Percentiles rank a stretch among this genome's conserved stretches.
Conservation (phyloP, 1,139 yeast species). For the Hyphopichia burtonii region DNA sequence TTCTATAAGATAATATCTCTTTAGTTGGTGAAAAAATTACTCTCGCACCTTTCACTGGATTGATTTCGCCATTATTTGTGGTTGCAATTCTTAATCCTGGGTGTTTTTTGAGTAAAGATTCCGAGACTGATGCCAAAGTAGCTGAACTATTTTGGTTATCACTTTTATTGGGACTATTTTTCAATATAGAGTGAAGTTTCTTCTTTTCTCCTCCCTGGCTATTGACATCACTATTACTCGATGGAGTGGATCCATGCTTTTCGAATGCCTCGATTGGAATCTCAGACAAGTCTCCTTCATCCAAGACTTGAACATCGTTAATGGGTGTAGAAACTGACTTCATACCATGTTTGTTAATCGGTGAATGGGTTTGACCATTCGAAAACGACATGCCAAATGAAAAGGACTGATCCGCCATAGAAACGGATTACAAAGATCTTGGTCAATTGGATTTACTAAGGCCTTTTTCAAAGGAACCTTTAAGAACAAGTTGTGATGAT, state of each 20-base stretch:
- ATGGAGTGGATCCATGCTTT: constrained; percentile 5
- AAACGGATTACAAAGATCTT: neutral
- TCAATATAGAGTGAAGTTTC: constrained; percentile 8
- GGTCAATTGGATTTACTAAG: neutral
- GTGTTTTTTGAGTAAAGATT: constrained; percentile 22
- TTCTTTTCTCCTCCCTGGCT: constrained; percentile 1
- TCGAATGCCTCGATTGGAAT: constrained; percentile 7
- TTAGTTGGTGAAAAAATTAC: constrained; percentile 44
- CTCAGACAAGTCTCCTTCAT: neutral
- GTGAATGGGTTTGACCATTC: constrained; percentile 2
- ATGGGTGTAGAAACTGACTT: constrained; percentile 14
- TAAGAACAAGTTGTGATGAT: neutral
- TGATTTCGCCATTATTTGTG: constrained; percentile 25
- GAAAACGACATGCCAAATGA: constrained; percentile 9
- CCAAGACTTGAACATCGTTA: neutral
- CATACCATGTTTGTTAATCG: constrained; percentile 12
- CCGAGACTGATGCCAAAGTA: constrained; percentile 7
- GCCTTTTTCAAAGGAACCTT: neutral
- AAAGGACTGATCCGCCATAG: constrained; percentile 7
- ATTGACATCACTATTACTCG: neutral
- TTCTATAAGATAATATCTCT: constrained; percentile 19
- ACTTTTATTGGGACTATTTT: constrained; percentile 5
- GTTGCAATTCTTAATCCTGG: constrained; percentile 34
- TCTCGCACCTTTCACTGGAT: constrained; percentile 43
- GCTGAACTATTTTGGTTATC: neutral